Conservation (phyloP, 768 basidiomycete species). For the Trametes maxima region DNA sequence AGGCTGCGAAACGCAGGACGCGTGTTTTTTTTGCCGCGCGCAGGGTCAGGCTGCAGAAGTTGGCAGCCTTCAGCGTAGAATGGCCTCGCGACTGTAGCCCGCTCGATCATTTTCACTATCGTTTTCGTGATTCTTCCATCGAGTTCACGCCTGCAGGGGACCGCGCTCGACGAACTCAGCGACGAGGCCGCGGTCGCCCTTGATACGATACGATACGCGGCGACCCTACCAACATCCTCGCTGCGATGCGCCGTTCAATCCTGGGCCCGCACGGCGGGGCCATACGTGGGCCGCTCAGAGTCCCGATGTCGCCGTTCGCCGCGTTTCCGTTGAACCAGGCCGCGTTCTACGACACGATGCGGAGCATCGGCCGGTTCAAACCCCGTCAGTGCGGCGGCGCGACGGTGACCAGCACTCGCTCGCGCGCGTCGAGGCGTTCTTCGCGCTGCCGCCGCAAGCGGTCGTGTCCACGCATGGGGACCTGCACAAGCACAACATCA, state of each 20-base stretch:
- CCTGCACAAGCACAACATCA: constrained; percentile 19
- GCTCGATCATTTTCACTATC: no score
- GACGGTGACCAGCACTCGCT: not conserved
- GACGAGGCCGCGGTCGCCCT: constrained; percentile 4
- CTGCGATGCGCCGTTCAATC: constrained; percentile 5
- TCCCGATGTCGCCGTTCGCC: not conserved
- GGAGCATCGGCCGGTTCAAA: not conserved
- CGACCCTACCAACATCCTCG: constrained; percentile 4
- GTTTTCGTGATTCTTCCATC: no score
- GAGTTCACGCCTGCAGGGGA: not conserved
- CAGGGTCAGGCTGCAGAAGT: no score
- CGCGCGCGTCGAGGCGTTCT: not conserved
- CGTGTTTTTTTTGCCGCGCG: no score
- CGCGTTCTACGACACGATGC: constrained; percentile 1
- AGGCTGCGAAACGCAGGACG: no score
- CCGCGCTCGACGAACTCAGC: not conserved
- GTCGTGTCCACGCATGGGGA: constrained; percentile 24
- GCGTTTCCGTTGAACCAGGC: not conserved
- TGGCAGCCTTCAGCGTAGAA: no score
- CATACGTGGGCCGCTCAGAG: not conserved
- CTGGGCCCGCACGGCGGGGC: constrained; percentile 1
- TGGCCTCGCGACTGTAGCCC: no score
- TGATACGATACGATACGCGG: not conserved
- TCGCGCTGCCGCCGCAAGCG: constrained; percentile 5
- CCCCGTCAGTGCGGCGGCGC: not conserved